Evolutionary conservation across 345 rosid genomes (phyloP).

Genomic region (Cardamine occulta): DNA sequence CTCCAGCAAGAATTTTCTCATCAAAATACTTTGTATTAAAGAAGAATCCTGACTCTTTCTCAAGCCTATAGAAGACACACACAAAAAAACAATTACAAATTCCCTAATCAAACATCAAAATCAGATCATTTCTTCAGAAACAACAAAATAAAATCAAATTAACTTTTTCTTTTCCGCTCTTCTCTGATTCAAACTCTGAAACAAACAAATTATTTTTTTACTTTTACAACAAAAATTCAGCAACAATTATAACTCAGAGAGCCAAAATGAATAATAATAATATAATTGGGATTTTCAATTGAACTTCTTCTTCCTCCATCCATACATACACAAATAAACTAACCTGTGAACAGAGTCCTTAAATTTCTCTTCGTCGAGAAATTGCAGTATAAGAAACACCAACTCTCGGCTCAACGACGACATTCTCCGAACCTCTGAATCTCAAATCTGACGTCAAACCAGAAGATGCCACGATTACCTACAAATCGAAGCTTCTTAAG

Average conservation of each 20-base stretch:
- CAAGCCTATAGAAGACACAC: constrained; percentile 51
- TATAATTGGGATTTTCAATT: neutral
- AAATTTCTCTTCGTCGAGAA: constrained; percentile 90
- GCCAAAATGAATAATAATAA: neutral
- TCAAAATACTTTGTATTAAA: constrained; percentile 81
- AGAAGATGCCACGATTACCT: neutral
- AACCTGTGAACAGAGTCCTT: constrained; percentile 90
- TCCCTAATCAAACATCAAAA: constrained; percentile 4
- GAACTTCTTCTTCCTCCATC: neutral
- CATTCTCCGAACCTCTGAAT: constrained; percentile 44
- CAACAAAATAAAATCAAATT: neutral
- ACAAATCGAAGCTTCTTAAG: constrained; percentile 41
- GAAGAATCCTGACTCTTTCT: constrained; percentile 84
- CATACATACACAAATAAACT: constrained; percentile 3
- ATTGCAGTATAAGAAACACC: constrained; percentile 92
- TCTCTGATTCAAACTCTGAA: constrained; percentile 16
- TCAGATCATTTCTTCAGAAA: neutral
- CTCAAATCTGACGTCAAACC: constrained; percentile 23
- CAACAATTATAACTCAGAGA: constrained; percentile 9
- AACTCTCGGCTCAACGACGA: constrained; percentile 84
- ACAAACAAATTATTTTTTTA: too few species aligned
- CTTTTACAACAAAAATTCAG: neutral
- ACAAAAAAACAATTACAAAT: neutral
- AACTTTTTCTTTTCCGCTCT: neutral
- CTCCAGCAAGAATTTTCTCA: constrained; percentile 76